These are phyloP conservation scores for Paulownia fortunei DNA, from an alignment of 257 asterid species.

Conservation along the genomic window DNA sequence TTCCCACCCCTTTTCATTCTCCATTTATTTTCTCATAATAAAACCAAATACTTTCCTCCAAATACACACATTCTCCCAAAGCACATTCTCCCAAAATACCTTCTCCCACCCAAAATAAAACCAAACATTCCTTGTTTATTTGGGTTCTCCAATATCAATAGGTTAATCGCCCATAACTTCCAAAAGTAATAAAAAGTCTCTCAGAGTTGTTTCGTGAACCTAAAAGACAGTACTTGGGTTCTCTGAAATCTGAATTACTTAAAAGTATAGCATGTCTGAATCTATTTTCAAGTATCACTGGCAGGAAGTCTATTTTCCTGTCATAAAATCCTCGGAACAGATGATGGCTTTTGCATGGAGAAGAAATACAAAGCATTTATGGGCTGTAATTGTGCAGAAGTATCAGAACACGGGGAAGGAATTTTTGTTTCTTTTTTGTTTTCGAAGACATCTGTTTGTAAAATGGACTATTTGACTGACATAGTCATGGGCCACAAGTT, in stretches of 20 bases:
- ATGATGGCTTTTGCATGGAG: background rate
- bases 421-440: background rate
- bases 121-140: too few relatives aligned
- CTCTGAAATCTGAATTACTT: background rate
- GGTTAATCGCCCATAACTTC: background rate
- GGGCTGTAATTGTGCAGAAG: background rate
- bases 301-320: background rate
- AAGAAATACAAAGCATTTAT: background rate
- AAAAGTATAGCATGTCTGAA: background rate
- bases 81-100: too few relatives aligned
- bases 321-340: background rate
- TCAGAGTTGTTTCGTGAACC: background rate
- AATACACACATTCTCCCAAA: too few relatives aligned
- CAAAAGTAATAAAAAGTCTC: background rate
- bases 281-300: background rate
- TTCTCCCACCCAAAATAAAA: too few relatives aligned
- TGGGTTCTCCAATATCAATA: background rate
- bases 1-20: too few relatives aligned
- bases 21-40: too few relatives aligned
- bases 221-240: background rate
- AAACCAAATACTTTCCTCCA: too few relatives aligned
- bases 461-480: background rate
- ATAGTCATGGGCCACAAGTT: conserved; percentile 8
- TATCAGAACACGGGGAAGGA: background rate
- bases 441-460: background rate